Base-by-base conservation (phyloP, 306 rosid species). In the Malus asiatica region DNA sequence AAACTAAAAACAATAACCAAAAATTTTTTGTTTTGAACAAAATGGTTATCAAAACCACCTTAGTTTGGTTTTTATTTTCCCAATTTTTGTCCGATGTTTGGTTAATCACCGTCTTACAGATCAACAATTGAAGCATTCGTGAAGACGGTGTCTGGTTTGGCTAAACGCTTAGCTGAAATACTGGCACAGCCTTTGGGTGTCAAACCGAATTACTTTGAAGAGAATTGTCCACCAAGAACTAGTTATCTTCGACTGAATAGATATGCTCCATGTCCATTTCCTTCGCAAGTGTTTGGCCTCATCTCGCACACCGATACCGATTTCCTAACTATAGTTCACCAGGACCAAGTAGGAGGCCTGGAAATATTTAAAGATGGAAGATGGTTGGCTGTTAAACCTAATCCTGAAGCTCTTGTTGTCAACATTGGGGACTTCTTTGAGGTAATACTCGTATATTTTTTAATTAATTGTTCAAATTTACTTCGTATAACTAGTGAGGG, bases 391-490 rank as follows among this genome's bases (percentile, higher is more conserved):
- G 82, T 82, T n/a, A 72, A 72, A 60, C 82, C 82, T 73, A 77
- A 77, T 61, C 79, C 85, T 4, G 27, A 51, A 10, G 82, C 85
- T 42, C 72, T 82, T 8, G 62, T 89, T 32, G 83, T 91, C 80
- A 91, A 91, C 79, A 57, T 93, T 71, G 98, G 98, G 8, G 96
- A 89, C 83, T 77, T 93, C 20, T 86, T 90, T 79, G 94, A 89
- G 97, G 97, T 90, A 83, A 48, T 15, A 48, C 16, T 48, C 19
- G 2, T 48, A 15, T 48, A 18, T 67, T 16, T 29, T 74, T 23
- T 0, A 15, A n/a, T 16, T 10, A 9, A 13, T 16, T 61, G 38
- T 15, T 48, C 53, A 40, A 73, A 11, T 48, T 10, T 52, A 30
- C 6, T 63, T 69, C 14, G 40, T 25, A 4, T 4, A 29, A 48